phyloP scores from a whole-genome alignment of 768 basidiomycete genomes.

The Boletus rubescentipes region DNA sequence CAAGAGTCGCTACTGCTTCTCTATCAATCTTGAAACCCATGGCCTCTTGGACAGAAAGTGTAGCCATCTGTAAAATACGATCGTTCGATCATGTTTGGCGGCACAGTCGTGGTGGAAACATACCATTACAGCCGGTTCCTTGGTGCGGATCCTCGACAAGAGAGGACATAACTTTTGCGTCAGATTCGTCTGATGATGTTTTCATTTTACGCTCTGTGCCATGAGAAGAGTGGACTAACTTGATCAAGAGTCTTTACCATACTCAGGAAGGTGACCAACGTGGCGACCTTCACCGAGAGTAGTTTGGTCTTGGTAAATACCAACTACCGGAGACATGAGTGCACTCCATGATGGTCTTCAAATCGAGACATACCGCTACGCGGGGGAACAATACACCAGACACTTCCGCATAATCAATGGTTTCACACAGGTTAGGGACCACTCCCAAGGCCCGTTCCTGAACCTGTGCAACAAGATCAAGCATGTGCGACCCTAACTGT shows the following conservation, averaged over 20 bases:
- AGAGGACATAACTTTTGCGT: constrained; percentile 96
- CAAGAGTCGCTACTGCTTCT: constrained; percentile 86
- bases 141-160: constrained; percentile 92
- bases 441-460: constrained; percentile 86
- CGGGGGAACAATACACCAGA: constrained; percentile 88
- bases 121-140: constrained; percentile 94
- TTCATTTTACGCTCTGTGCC: neutral
- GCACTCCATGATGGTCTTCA: neutral
- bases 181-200: constrained; percentile 62
- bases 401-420: constrained; percentile 93
- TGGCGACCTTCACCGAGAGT: constrained; percentile 88
- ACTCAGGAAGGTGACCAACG: constrained; percentile 74
- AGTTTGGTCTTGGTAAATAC: constrained; percentile 93
- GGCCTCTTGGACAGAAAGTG: constrained; percentile 86
- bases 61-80: constrained; percentile 63
- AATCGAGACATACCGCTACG: constrained; percentile 68
- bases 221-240: constrained; percentile 37
- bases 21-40: constrained; percentile 96
- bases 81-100: neutral
- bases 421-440: constrained; percentile 88
- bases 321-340: constrained; percentile 47
- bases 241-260: constrained; percentile 93
- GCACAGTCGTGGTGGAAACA: neutral
- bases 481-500: neutral
- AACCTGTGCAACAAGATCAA: constrained; percentile 48